phyloP scores from a whole-genome alignment of 2,329 filamentous ascomycete species.

The Harringtonia lauricola region DNA sequence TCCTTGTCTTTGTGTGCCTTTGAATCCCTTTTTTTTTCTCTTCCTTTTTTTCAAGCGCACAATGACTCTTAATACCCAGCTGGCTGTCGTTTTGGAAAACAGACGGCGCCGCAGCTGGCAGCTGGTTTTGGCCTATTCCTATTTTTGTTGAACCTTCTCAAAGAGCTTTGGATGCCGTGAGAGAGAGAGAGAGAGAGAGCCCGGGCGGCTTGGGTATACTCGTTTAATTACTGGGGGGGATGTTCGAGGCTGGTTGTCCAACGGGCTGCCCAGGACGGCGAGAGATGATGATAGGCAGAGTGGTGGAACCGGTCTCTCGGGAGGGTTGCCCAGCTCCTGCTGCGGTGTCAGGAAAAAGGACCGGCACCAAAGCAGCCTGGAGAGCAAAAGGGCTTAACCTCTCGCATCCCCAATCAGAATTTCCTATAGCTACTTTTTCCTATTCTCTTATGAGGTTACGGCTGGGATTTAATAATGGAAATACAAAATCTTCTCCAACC shows the following conservation, averaged over 20 bases:
- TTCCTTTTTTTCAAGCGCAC: no score
- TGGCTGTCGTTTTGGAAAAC: no score
- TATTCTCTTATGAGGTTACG: constrained; percentile 16
- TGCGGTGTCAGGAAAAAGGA: no score
- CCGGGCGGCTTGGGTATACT: constrained; percentile 1
- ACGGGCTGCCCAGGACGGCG: neutral
- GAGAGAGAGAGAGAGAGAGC: no score
- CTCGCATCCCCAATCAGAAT: neutral
- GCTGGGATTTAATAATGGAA: constrained; percentile 23
- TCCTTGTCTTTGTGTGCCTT: no score
- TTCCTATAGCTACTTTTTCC: neutral
- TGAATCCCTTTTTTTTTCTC: no score
- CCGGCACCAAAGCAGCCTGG: no score
- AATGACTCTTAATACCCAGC: no score
- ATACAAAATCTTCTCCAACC: neutral
- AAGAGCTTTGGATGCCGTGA: neutral
- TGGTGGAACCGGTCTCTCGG: neutral
- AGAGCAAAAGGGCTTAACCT: neutral
- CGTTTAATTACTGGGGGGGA: neutral
- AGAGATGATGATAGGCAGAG: neutral
- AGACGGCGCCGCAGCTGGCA: no score
- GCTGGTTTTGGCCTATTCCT: neutral
- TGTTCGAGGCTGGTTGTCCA: no score
- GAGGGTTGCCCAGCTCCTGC: no score
- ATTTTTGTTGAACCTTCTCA: neutral